Evolutionary conservation across 148 eudicot genomes (phyloP), one percentile per base, ranked within the genome.

Genomic region (Diospyros lotus): DNA sequence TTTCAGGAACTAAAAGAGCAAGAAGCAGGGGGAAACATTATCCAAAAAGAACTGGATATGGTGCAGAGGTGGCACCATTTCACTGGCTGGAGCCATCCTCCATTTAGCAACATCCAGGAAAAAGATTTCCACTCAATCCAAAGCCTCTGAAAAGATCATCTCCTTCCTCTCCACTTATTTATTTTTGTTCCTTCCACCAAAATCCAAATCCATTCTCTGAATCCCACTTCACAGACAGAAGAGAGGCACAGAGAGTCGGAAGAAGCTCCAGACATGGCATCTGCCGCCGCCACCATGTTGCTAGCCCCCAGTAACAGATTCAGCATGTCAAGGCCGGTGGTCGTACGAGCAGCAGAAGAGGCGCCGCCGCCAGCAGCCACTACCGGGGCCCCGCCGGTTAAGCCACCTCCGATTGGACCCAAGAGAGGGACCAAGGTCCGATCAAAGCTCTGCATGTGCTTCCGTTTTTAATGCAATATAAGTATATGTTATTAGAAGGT

Each of bases 351-450:
- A 1, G 83, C 93, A 39, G 95, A 80, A 9, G 95, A 84, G 72
- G 82, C 82, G 46, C 87, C 83, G 43, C 87, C 84, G 50, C 75
- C 92, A 11, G 79, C 93, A 2, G 75, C 87, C 14, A 77, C 82
- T 45, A 62, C 84, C 61, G 58, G 73, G 3, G 75, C 82, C 42
- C 80, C 83, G 45, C 71, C 75, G 3, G 84, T 84, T 17, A 92
- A 92, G 91, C 97, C 98, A 2, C 93, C 98, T 72, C 98, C 98
- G 38, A 77, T 94, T 78, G 97, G 98, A 55, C 97, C 98, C 59
- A 93, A 88, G 86, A 94, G 97, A 78, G 98, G 97, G 63, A 68
- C 93, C 6, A 90, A 89, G 97, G 98, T 90, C 44, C 62, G 76
- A 48, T 1, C 10, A 40, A 0, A 2, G 5, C 38, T 15, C 38